phyloP scores from a whole-genome alignment of 202 grass and related monocot species.

The Carex sylvatica region DNA sequence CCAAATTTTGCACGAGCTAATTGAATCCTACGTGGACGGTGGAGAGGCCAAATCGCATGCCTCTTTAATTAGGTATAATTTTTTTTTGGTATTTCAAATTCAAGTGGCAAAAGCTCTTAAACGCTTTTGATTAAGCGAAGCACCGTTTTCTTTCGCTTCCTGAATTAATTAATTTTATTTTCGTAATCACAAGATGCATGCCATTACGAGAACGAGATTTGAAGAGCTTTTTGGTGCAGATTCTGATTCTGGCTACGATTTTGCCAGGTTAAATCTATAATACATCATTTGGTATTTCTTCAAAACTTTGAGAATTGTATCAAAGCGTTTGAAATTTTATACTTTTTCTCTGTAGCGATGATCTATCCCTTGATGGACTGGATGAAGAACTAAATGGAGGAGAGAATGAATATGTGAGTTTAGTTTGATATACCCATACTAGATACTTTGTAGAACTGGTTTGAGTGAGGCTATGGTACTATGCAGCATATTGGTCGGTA shows the following conservation, averaged over 20 bases:
- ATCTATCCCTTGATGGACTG: conserved; percentile 55
- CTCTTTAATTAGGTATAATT: neutral
- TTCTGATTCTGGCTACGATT: conserved; percentile 47
- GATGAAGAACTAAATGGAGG: conserved; percentile 66
- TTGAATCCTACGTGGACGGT: neutral
- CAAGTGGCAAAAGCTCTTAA: neutral
- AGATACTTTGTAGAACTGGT: neutral
- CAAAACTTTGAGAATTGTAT: neutral
- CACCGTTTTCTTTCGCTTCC: neutral
- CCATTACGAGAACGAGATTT: conserved; percentile 18
- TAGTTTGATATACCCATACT: neutral
- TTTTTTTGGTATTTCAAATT: neutral
- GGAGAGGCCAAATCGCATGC: neutral
- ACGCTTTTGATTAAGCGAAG: neutral
- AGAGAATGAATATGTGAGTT: conserved; percentile 64
- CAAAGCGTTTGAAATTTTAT: neutral
- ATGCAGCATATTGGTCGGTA: no score
- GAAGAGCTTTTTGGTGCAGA: conserved; percentile 30
- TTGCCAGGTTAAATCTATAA: conserved; percentile 33
- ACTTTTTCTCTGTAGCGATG: conserved; percentile 35
- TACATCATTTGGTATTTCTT: neutral
- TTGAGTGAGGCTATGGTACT: no score
- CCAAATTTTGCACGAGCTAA: neutral
- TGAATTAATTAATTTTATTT: neutral
- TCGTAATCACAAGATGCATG: conserved; percentile 20